Evolutionary conservation across 306 rosid genomes (phyloP).

Genomic region (Pueraria montana): DNA sequence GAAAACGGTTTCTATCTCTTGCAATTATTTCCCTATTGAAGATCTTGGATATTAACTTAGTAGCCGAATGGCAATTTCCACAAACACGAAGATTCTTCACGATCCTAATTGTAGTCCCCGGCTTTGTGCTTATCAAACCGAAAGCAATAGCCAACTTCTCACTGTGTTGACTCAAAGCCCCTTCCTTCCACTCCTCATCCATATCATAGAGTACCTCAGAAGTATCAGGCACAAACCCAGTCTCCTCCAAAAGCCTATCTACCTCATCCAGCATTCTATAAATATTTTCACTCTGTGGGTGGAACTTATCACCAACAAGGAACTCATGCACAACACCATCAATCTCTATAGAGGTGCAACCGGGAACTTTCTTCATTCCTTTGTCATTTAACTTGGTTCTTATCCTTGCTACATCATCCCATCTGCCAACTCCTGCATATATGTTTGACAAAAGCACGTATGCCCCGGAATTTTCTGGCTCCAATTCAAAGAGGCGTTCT

Average conservation of each 20-base stretch:
- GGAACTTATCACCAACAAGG: constrained; percentile 82
- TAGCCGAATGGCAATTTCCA: constrained; percentile 84
- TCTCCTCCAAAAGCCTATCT: constrained; percentile 65
- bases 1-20: constrained; percentile 85
- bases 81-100: constrained; percentile 93
- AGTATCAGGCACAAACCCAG: constrained; percentile 77
- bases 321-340: constrained; percentile 86
- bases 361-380: constrained; percentile 92
- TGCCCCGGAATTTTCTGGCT: constrained; percentile 79
- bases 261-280: constrained; percentile 71
- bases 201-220: constrained; percentile 86
- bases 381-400: constrained; percentile 75
- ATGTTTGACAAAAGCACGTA: constrained; percentile 82
- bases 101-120: constrained; percentile 77
- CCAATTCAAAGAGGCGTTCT: constrained; percentile 66
- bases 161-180: constrained; percentile 82
- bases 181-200: constrained; percentile 92
- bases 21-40: constrained; percentile 86
- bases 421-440: constrained; percentile 81
- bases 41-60: constrained; percentile 80
- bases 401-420: constrained; percentile 88
- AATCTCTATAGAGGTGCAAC: constrained; percentile 84
- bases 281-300: constrained; percentile 64
- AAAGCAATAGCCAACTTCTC: constrained; percentile 90
- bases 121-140: constrained; percentile 84